Conservation (phyloP, 2,329 filamentous ascomycete species). For the Aureobasidium sp. region DNA sequence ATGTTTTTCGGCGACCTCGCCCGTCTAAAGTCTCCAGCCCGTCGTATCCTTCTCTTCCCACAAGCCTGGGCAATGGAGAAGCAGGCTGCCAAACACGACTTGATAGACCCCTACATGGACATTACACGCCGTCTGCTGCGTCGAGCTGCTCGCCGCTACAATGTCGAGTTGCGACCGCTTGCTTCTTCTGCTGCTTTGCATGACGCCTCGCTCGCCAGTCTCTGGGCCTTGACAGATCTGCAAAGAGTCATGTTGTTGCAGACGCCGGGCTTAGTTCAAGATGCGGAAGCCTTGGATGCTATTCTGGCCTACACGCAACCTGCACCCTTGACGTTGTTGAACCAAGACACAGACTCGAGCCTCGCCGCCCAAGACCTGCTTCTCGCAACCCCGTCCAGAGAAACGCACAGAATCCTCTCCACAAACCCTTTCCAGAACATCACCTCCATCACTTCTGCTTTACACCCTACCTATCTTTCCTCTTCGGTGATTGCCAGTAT, state of each 20-base stretch:
- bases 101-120: slow-evolving; percentile 36
- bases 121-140: slow-evolving; percentile 39
- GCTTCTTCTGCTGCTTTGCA: slow-evolving; percentile 22
- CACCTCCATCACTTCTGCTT: slow-evolving; percentile 27
- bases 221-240: slow-evolving; percentile 39
- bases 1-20: slow-evolving; percentile 44
- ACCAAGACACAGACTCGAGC: background rate
- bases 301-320: slow-evolving; percentile 34
- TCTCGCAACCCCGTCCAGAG: slow-evolving; percentile 23
- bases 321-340: slow-evolving; percentile 26
- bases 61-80: slow-evolving; percentile 30
- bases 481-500: slow-evolving; percentile 27
- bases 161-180: slow-evolving; percentile 39
- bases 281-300: slow-evolving; percentile 41
- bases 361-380: slow-evolving; percentile 26
- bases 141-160: slow-evolving; percentile 40
- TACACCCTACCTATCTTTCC: slow-evolving; percentile 23
- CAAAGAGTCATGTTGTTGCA: slow-evolving; percentile 41
- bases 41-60: slow-evolving; percentile 41
- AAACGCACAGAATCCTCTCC: slow-evolving; percentile 19
- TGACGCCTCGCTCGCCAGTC: slow-evolving; percentile 39
- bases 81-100: slow-evolving; percentile 29
- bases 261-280: slow-evolving; percentile 39
- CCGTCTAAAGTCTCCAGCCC: slow-evolving; percentile 39
- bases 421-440: slow-evolving; percentile 18